Evolutionary conservation across 2,329 filamentous ascomycete species (phyloP), one percentile per base, ranked within the genome.

Genomic region (Tolypocladium pustulatum): DNA sequence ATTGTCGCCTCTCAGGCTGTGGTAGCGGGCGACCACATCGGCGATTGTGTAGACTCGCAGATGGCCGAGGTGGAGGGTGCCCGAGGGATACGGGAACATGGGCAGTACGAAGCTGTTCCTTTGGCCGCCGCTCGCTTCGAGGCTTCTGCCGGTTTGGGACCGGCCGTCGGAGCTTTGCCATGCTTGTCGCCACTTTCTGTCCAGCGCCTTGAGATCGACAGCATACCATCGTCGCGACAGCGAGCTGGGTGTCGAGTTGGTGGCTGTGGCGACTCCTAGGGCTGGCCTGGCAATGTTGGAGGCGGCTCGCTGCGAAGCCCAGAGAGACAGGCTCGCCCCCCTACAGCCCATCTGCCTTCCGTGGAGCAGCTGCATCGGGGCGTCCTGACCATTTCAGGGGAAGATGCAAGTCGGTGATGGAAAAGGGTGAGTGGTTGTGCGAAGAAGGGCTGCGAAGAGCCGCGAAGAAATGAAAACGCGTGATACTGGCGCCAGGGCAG

Each of bases 81-180:
- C 91, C 0, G 91, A 96, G 1, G 91, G 91, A 70, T 96, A 96
- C 0, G 91, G 91, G 69, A 96, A 96, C 91, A 96, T 96, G 63
- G 91, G 87, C 57, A 96, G 78, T 61, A 96, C 84, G 70, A 93
- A 96, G 71, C 78, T 79, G 59, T 73, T 73, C 49, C 73, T 65
- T 40, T 71, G 62, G 58, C 60, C 54, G 37, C 62, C 65, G 61
- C 15, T 56, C 62, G 41, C 25, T 38, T 63, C 15, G 32, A 61
- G 30, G 30, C 51, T 51, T 20, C 51, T 59, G 52, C 57, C 59
- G 54, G 51, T 65, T 62, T 54, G 40, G 13, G 61, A 57, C 9
- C 64, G 57, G 15, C 67, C 66, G 17, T 52, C 32, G 17, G 56
- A 36, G 40, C 67, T 61, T 12, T 65, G 64, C 80, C 81, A 83